A percentile compares a stretch with the other conserved stretches of the same genome.
Evolutionary conservation across 768 basidiomycete genomes (phyloP).

Genomic region (Heimioporus sp.): DNA sequence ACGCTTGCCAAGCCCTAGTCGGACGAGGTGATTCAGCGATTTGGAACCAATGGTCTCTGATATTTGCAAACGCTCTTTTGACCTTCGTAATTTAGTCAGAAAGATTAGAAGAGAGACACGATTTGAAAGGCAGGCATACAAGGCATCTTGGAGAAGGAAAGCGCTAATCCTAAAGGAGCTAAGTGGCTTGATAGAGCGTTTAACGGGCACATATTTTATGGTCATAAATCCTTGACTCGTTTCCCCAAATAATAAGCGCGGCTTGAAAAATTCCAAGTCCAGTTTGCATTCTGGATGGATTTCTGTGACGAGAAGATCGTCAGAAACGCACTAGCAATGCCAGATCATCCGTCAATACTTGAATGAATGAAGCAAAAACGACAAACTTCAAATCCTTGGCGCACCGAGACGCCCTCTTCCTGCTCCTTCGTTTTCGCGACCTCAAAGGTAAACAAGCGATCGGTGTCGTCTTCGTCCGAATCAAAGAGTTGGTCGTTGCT

Average conservation of each 20-base stretch:
- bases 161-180: conserved; percentile 5
- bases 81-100: conserved; percentile 12
- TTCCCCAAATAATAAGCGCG: conserved; percentile 40
- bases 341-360: not conserved
- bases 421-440: conserved; percentile 58
- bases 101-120: not conserved
- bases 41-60: conserved; percentile 20
- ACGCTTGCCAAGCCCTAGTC: conserved; percentile 31
- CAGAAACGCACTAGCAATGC: conserved; percentile 13
- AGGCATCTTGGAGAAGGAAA: conserved; percentile 19
- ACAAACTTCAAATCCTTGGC: conserved; percentile 47
- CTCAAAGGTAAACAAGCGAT: conserved; percentile 54
- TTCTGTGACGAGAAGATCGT: conserved; percentile 15
- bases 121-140: conserved; percentile 16
- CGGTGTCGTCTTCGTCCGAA: conserved; percentile 39
- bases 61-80: conserved; percentile 26
- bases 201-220: conserved; percentile 22
- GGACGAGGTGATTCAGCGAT: conserved; percentile 28
- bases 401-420: conserved; percentile 45
- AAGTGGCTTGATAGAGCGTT: conserved; percentile 7
- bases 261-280: conserved; percentile 24
- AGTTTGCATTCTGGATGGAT: conserved; percentile 20
- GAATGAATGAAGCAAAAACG: not conserved
- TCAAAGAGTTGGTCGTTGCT: conserved; percentile 23
- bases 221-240: conserved; percentile 41